phyloP scores from a whole-genome alignment of 257 asterid species.

The Anisodus tanguticus region DNA sequence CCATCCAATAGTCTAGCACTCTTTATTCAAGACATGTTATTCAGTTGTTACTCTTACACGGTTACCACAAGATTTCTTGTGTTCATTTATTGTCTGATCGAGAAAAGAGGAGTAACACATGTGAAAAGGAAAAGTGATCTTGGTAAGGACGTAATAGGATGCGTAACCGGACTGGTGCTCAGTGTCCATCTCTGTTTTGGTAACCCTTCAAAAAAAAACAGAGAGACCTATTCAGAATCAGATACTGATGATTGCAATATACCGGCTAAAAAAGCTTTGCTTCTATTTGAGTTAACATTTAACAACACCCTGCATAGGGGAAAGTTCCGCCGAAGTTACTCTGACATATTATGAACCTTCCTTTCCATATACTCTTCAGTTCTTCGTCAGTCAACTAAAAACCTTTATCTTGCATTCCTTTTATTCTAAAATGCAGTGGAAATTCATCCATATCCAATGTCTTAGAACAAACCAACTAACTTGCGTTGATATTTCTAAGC shows the following conservation, averaged over 20 bases:
- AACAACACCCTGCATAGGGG: not conserved
- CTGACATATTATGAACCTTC: not conserved
- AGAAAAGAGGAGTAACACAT: not conserved
- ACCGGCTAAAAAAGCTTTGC: not conserved
- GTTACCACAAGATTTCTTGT: not conserved
- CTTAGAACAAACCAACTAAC: not conserved
- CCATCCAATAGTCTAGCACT: not conserved
- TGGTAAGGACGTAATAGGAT: not conserved
- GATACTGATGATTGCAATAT: not conserved
- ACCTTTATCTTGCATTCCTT: not conserved
- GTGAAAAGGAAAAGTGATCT: not conserved
- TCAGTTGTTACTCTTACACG: not conserved
- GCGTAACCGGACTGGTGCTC: not conserved
- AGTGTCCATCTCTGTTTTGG: not conserved
- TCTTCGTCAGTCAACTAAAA: not conserved
- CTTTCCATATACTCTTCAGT: not conserved
- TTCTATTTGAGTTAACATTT: not conserved
- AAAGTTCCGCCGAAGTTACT: not conserved
- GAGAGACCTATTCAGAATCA: not conserved
- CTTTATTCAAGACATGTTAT: not conserved
- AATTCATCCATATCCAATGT: constrained; percentile 7
- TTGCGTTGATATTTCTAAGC: too few relatives aligned
- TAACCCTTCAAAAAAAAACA: not conserved
- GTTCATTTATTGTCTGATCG: not conserved
- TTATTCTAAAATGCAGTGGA: not conserved